Conservation (phyloP, 139 green algal species). For the Mesostigma viride region DNA sequence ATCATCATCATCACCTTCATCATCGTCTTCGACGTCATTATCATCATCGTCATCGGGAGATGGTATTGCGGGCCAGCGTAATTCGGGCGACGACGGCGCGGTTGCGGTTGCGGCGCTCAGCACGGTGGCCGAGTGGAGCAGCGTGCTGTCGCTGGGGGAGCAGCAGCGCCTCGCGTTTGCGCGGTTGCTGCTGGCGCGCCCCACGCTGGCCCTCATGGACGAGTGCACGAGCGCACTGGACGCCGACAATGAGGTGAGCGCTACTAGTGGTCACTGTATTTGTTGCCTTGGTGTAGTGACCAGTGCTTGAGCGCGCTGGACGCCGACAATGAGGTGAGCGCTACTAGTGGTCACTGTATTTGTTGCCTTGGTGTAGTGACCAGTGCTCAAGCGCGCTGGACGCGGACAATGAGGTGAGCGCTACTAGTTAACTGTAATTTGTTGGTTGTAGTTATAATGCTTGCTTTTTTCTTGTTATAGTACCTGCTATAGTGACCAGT, state of each 20-base stretch:
- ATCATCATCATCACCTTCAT: too few species aligned
- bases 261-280: neutral
- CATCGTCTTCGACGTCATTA: too few species aligned
- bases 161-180: conserved; percentile 95
- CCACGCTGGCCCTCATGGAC: conserved; percentile 81
- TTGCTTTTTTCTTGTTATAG: neutral
- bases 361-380: conserved; percentile 35
- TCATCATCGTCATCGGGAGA: too few species aligned
- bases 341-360: neutral
- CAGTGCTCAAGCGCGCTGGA: conserved; percentile 86
- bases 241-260: conserved; percentile 58
- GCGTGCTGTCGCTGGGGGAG: conserved; percentile 81
- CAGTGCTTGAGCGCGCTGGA: conserved; percentile 85
- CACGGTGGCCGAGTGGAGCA: conserved; percentile 64
- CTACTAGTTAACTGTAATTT: neutral
- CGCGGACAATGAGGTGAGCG: conserved; percentile 59
- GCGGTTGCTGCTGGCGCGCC: conserved; percentile 61
- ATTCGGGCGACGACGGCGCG: too few species aligned
- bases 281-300: conserved; percentile 35
- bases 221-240: conserved; percentile 86
- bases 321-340: conserved; percentile 58
- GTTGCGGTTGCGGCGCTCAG: too few species aligned
- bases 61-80: too few species aligned
- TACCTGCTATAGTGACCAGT: conserved; percentile 54
- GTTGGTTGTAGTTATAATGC: neutral